Base-by-base conservation (phyloP, 768 basidiomycete genomes). In the Kwoniella europaea region DNA sequence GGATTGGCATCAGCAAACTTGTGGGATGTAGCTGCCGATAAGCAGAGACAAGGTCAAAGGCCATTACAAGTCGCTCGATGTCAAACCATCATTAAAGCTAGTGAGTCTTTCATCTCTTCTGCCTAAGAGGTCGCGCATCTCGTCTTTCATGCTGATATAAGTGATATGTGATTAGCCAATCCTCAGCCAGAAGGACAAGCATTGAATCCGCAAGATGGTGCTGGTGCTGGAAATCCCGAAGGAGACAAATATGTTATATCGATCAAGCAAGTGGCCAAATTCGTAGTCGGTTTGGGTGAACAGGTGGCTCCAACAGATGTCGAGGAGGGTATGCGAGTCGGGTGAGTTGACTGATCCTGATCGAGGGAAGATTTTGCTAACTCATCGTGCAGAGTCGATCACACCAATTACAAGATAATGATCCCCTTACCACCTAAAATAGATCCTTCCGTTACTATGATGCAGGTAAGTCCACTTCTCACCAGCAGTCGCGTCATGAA, bases 281-380 rank as follows among this genome's bases (percentile, higher is more conserved):
- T 98, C 82, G 97, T 99, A 10, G 97, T 99, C 54, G 97, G 94
- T 20, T 86, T 99, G 4, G 95, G 94, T 20, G 97, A 99, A 76
- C 91, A 94, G 53, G 94, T 99, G 1, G 93, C 97, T 24, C 92
- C 94, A 12, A 97, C 96, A 2, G 97, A 99, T 86, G 94, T 99
- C 64, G 97, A 99, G 84, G 97, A 99, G 86, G 97, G 97, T n/a
- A 99, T 99, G 97, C 91, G 97, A 65, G 97, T 99, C 52, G 97
- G 96, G 96, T 98, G 81, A 81, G 92, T 86, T 13, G 13, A 22
- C 35, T 41, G 27, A 20, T 42, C 44, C 55, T 20, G n/a, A 44
- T 18, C 13, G 16, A 9, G 22, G 46, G 54, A 41, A 15, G 7
- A 43, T 20, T 44, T n/a, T 7, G 43, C 20, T 35, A n/a, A 24